These are phyloP conservation scores for Choanephora cucurbitarum DNA, from an alignment of 371 early-diverging fungal genomes.

Conservation along the genomic window DNA sequence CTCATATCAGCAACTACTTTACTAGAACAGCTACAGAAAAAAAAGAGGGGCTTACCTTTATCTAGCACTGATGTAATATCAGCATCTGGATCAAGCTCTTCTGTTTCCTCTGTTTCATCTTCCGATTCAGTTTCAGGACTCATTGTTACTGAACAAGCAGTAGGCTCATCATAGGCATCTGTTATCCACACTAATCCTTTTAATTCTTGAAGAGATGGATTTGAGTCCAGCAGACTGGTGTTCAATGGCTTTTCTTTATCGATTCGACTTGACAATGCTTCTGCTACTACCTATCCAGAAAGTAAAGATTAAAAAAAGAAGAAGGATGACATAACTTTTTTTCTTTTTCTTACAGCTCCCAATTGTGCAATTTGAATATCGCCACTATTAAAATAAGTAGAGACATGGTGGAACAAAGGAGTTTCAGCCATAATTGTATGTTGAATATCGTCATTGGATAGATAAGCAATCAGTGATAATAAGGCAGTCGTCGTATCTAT, in stretches of 20 bases:
- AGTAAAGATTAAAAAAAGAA: neutral
- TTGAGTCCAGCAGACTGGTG: constrained; percentile 31
- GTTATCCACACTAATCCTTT: constrained; percentile 19
- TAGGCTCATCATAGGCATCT: constrained; percentile 17
- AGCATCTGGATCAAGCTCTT: constrained; percentile 45
- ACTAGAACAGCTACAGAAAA: neutral
- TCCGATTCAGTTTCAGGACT: constrained; percentile 13
- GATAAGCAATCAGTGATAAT: constrained; percentile 28
- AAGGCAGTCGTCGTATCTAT: constrained; percentile 35
- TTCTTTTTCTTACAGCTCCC: constrained; percentile 31
- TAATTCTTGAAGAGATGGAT: constrained; percentile 16
- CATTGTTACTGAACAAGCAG: neutral
- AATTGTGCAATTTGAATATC: constrained; percentile 32
- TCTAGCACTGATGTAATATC: neutral
- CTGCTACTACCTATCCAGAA: constrained; percentile 39
- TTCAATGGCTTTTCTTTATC: constrained; percentile 30
- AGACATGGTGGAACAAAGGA: constrained; percentile 18
- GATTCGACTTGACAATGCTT: constrained; percentile 27
- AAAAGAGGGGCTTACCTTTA: constrained; percentile 1
- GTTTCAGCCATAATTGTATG: constrained; percentile 15
- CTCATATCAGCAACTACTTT: too few species aligned
- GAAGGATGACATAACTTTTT: too few species aligned
- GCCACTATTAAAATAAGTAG: constrained; percentile 30
- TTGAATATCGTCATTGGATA: constrained; percentile 10
- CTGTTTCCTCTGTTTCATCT: constrained; percentile 22